These are phyloP conservation scores for Avena sativa DNA, from an alignment of 176 grass and related monocot genomes.

Conservation along the genomic window DNA sequence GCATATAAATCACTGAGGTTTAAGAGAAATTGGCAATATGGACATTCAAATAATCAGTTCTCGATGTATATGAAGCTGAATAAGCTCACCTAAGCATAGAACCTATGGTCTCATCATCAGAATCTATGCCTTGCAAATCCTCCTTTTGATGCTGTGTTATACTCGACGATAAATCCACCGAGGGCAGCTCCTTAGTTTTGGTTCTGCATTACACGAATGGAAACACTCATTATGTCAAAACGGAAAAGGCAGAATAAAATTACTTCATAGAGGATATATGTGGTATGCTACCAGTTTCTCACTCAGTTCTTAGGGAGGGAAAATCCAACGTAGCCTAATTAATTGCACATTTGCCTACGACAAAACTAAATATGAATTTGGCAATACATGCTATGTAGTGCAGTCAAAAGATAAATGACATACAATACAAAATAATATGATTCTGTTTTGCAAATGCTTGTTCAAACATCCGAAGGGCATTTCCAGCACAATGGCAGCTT, in stretches of 20 bases:
- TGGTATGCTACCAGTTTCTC: background rate
- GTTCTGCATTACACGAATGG: slow-evolving; percentile 38
- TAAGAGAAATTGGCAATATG: background rate
- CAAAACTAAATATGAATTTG: background rate
- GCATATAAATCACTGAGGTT: slow-evolving; percentile 28
- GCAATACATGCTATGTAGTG: background rate
- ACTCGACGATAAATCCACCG: slow-evolving; percentile 29
- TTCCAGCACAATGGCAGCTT: background rate
- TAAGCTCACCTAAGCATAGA: slow-evolving; percentile 71
- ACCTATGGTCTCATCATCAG: slow-evolving; percentile 61
- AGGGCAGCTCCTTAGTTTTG: slow-evolving; percentile 46
- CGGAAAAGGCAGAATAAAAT: slow-evolving; percentile 9
- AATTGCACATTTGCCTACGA: background rate
- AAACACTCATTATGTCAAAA: slow-evolving; percentile 25
- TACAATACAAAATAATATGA: background rate
- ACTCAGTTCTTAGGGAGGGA: background rate
- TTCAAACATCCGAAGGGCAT: background rate
- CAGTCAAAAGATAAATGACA: slow-evolving; percentile 2
- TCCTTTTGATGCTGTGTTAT: slow-evolving; percentile 54
- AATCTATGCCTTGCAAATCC: slow-evolving; percentile 45
- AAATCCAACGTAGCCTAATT: background rate
- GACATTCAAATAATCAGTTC: slow-evolving; percentile 27
- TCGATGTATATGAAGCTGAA: slow-evolving; percentile 36
- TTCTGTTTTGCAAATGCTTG: background rate
- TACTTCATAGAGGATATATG: background rate